Conservation (phyloP, 1,284 basidiomycete genomes). For the Ganoderma multipileum region DNA sequence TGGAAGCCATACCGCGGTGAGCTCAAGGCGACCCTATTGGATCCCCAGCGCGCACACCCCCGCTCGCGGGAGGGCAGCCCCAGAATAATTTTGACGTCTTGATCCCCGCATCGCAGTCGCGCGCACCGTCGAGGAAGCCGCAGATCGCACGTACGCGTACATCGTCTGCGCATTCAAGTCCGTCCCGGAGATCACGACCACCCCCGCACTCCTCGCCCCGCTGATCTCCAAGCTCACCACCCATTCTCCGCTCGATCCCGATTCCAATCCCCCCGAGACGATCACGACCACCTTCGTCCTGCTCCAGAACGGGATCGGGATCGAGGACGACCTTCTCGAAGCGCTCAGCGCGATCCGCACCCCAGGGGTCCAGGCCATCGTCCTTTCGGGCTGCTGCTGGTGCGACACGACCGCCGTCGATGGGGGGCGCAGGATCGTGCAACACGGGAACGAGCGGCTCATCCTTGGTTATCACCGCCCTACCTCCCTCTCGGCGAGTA, state of each 20-base stretch:
- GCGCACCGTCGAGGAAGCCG: slow-evolving; percentile 40
- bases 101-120: slow-evolving; percentile 35
- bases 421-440: slow-evolving; percentile 38
- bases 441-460: slow-evolving; percentile 43
- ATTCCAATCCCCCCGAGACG: slow-evolving; percentile 21
- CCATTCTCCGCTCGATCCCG: neutral
- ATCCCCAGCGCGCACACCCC: neutral
- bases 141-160: slow-evolving; percentile 42
- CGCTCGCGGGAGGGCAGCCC: neutral
- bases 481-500: slow-evolving; percentile 3
- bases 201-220: slow-evolving; percentile 40
- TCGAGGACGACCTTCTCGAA: slow-evolving; percentile 44
- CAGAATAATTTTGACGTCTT: slow-evolving; percentile 7
- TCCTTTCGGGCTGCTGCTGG: slow-evolving; percentile 49
- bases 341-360: slow-evolving; percentile 30
- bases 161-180: slow-evolving; percentile 45
- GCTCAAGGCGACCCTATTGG: neutral
- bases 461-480: slow-evolving; percentile 43
- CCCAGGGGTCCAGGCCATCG: slow-evolving; percentile 6
- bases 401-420: slow-evolving; percentile 46
- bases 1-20: slow-evolving; percentile 46
- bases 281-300: slow-evolving; percentile 41
- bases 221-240: slow-evolving; percentile 31
- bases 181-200: slow-evolving; percentile 43
- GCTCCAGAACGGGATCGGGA: slow-evolving; percentile 50